Evolutionary conservation across 768 basidiomycete genomes (phyloP), one percentile per base, ranked within the genome.

Genomic region (Boletus subparvulus): DNA sequence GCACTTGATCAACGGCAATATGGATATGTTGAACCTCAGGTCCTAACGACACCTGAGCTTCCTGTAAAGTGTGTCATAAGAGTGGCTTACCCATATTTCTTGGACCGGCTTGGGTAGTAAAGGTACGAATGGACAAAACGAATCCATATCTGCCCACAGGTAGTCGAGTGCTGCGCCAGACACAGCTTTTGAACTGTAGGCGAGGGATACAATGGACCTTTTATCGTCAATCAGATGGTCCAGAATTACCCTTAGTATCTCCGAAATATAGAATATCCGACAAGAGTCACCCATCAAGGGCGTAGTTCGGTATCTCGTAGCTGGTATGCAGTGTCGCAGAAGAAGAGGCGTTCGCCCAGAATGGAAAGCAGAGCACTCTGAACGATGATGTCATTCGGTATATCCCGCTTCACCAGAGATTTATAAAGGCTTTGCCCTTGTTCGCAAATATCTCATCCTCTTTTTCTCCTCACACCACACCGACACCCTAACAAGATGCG

Each of bases 81-180:
- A 17, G 19, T 2, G 6, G 5, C 64, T 12, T 33, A 64, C 60
- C 52, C 63, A 56, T 43, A 63, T 48, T 26, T 55, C 54, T 30
- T 49, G 56, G 1, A 62, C 50, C 0, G 28, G 21, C 26, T 47
- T 40, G 37, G 63, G 63, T 10, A 64, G 52, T 8, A 64, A 26
- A 4, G 64, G 63, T 1, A 58, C 48, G 40, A 64, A 58, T 6
- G 60, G 63, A 12, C 39, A 44, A 17, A 62, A 62, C 26, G 64
- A 50, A 36, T 55, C 54, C 64, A 65, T 64, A 19, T 61, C 53
- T 46, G 47, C 64, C 64, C 60, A 64, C 26, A 64, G 44, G 13
- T 53, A 58, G 43, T 65, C 64, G 19, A 64, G 56, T 6, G 63
- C 49, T 36, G 47, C 45, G 10, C 16, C 42, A 32, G 48, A 61